Evolutionary conservation across 306 rosid genomes (phyloP).

Genomic region (Ormosia semicastrata): DNA sequence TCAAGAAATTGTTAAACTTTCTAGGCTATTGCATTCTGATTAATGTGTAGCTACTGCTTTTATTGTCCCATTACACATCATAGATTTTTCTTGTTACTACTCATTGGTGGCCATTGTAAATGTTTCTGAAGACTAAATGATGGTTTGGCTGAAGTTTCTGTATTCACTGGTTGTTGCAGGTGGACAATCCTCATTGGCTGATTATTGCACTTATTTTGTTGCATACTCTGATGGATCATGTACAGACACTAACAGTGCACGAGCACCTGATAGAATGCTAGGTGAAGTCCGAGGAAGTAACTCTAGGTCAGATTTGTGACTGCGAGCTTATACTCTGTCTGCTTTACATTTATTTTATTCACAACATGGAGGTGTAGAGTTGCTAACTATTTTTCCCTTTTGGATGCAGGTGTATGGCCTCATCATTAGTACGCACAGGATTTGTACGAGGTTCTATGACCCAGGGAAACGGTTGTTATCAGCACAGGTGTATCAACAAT

Average conservation of each 20-base stretch:
- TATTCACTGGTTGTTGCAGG: conserved; percentile 53
- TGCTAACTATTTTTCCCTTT: conserved; percentile 33
- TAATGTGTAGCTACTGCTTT: conserved; percentile 12
- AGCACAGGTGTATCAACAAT: conserved; percentile 75
- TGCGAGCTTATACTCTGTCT: not conserved
- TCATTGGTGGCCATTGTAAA: no score
- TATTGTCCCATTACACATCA: not conserved
- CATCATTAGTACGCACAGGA: conserved; percentile 91
- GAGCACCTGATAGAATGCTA: conserved; percentile 97
- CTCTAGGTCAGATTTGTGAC: conserved; percentile 65
- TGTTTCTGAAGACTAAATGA: not conserved
- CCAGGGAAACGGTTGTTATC: conserved; percentile 97
- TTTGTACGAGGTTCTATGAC: conserved; percentile 84
- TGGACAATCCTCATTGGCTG: conserved; percentile 97
- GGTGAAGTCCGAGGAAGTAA: conserved; percentile 95
- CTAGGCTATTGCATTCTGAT: conserved; percentile 17
- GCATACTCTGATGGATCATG: conserved; percentile 98
- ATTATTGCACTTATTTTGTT: conserved; percentile 93
- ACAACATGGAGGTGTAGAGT: not conserved
- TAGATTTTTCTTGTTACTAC: conserved; percentile 2
- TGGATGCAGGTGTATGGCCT: conserved; percentile 83
- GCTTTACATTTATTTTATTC: not conserved
- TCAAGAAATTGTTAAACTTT: conserved; percentile 15
- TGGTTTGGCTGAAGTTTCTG: conserved; percentile 18
- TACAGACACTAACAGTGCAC: conserved; percentile 87